These are phyloP conservation scores for Pisolithus orientalis DNA, from an alignment of 768 basidiomycete genomes.

Conservation along the genomic window DNA sequence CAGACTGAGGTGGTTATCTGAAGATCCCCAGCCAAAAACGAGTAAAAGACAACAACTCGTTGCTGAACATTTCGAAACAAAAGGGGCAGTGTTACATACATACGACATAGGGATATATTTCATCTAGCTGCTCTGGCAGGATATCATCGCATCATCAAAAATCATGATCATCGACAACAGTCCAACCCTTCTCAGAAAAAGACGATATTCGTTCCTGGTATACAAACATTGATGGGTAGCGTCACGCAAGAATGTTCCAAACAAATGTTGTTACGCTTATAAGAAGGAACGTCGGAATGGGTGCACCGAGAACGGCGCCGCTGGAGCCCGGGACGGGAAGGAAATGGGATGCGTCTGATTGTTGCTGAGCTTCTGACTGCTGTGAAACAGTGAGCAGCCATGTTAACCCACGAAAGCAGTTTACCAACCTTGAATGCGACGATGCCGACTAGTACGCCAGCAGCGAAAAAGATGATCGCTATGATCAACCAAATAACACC, in stretches of 20 bases:
- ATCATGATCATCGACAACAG: too few relatives aligned
- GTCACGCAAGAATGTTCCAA: constrained; percentile 19
- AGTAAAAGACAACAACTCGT: too few relatives aligned
- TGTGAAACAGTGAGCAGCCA: constrained; percentile 17
- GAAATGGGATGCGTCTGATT: constrained; percentile 46
- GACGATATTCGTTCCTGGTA: too few relatives aligned
- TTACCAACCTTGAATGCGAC: constrained; percentile 72
- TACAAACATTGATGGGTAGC: background rate
- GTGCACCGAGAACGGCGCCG: constrained; percentile 26
- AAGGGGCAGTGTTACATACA: too few relatives aligned
- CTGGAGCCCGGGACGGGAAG: constrained; percentile 54
- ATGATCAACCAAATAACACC: constrained; percentile 83
- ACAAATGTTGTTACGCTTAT: constrained; percentile 16
- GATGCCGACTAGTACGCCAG: constrained; percentile 71
- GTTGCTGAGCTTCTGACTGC: constrained; percentile 58
- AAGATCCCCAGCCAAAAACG: too few relatives aligned
- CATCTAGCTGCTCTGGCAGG: too few relatives aligned
- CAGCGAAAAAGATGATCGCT: constrained; percentile 67
- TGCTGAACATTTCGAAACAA: too few relatives aligned
- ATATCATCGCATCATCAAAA: too few relatives aligned
- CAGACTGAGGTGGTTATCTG: too few relatives aligned
- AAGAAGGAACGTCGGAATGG: constrained; percentile 18
- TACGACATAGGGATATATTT: too few relatives aligned
- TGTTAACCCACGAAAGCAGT: background rate
- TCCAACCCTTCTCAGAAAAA: background rate